Evolutionary conservation across 1,284 basidiomycete genomes (phyloP).

Genomic region (Tilletia setariae): DNA sequence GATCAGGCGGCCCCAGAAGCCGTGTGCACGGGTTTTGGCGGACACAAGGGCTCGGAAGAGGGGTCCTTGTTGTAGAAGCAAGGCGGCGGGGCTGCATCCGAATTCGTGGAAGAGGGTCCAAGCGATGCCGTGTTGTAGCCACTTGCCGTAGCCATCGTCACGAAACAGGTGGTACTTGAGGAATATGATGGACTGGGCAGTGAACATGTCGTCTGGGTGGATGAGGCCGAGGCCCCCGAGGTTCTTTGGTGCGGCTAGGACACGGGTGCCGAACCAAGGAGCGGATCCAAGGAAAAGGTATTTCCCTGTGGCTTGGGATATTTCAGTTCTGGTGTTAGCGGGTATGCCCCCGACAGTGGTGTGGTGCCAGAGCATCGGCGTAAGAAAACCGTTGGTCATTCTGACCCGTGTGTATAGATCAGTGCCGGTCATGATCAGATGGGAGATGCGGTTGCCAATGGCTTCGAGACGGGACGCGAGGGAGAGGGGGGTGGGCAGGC

Average conservation of each 20-base stretch:
- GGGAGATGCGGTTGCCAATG: too few relatives aligned
- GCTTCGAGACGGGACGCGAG: too few relatives aligned
- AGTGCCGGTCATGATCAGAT: background rate
- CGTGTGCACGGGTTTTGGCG: background rate
- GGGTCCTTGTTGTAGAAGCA: background rate
- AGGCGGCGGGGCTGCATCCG: background rate
- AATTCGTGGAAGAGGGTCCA: background rate
- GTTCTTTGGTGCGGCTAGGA: too few relatives aligned
- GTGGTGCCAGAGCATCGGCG: conserved; percentile 6
- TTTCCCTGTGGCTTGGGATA: background rate
- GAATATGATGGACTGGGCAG: too few relatives aligned
- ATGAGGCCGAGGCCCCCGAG: too few relatives aligned
- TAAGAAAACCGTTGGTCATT: background rate
- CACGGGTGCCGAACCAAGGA: background rate
- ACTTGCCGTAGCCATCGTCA: too few relatives aligned
- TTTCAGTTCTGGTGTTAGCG: background rate
- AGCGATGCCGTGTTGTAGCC: background rate
- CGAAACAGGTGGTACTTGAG: too few relatives aligned
- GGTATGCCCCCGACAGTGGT: background rate
- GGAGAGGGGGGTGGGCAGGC: too few relatives aligned
- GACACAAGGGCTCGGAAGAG: too few relatives aligned
- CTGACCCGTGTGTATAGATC: background rate
- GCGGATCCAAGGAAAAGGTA: background rate
- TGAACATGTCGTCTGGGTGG: too few relatives aligned
- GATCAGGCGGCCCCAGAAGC: background rate